Base-by-base conservation (phyloP, 2,329 filamentous ascomycete species). In the Paecilomyces sp. region DNA sequence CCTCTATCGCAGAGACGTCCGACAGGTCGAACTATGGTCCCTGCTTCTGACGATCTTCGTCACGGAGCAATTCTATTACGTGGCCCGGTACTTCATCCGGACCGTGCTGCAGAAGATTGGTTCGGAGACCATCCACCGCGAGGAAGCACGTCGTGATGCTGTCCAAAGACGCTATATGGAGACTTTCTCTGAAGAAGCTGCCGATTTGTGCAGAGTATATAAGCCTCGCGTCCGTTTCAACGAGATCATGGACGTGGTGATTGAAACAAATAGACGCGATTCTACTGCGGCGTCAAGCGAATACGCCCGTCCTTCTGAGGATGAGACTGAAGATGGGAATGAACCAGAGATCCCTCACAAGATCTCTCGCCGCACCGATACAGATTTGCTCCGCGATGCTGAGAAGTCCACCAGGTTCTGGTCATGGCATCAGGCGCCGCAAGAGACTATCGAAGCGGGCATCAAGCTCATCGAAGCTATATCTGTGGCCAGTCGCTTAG, bases 31-130 rank as follows among this genome's bases (percentile, higher is more conserved):
- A 56, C 85, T 81, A 11, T 94, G 90, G 83, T 90, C 86, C 0
- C 79, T 96, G 1, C 83, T 97, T 1, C 79, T 96, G 24, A 86
- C 87, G 30, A 85, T 97, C 60, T 83, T 97, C 63, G 80, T 92
- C 60, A 86, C 90, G 0, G 93, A 97, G 72, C 92, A 97, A 71
- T 77, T 90, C 8, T 97, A 95, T 71, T 83, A 97, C 8, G 79
- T 85, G 2, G 82, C 89, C 7, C 87, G 91, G 66, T 82, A 88
- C 62, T 81, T 81, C 1, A 88, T 96, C 2, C 83, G 88, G 25
- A 83, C 85, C 56, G 86, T 87, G 0, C 82, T 97, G 59, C 81
- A 80, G 63, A 93, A 91, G 72, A 78, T 96, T 57, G 91, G 96
- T 65, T 91, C 88, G 53, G 89, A 90, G 0, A 91, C 91, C 0